Percentiles rank a stretch among this genome's conserved stretches.
phyloP scores from a whole-genome alignment of 768 basidiomycete species.

The Rhodocollybia butyracea region DNA sequence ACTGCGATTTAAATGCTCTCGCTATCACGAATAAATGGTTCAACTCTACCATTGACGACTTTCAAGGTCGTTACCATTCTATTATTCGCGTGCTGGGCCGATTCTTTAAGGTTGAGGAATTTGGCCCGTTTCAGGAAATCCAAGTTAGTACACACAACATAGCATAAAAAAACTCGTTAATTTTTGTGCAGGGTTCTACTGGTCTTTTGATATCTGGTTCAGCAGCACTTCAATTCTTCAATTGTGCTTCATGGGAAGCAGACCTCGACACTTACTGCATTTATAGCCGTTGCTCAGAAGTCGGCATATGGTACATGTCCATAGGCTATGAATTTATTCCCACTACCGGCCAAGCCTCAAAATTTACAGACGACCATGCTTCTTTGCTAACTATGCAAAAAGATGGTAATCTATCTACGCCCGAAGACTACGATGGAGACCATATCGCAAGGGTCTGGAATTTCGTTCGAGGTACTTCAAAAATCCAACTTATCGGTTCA shows the following conservation, averaged over 20 bases:
- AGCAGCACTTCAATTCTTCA: neutral
- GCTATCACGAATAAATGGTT: too few relatives aligned
- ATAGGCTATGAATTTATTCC: neutral
- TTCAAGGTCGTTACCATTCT: too few relatives aligned
- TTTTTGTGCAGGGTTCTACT: neutral
- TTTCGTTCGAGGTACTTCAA: constrained; percentile 4
- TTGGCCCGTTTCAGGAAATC: too few relatives aligned
- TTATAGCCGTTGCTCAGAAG: neutral
- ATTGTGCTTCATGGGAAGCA: neutral
- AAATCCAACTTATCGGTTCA: constrained; percentile 36
- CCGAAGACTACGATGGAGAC: neutral
- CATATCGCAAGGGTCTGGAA: neutral
- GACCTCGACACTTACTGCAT: neutral
- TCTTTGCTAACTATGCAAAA: neutral
- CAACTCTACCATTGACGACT: too few relatives aligned
- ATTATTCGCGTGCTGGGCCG: too few relatives aligned
- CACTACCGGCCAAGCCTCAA: neutral
- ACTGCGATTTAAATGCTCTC: too few relatives aligned
- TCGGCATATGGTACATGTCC: neutral
- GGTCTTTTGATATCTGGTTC: neutral
- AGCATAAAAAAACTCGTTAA: too few relatives aligned
- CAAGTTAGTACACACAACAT: too few relatives aligned
- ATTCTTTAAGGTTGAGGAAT: too few relatives aligned
- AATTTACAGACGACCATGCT: neutral
- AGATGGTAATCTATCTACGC: neutral